phyloP scores from a whole-genome alignment of 805 yeast genomes.

The Lipomyces oligophaga region DNA sequence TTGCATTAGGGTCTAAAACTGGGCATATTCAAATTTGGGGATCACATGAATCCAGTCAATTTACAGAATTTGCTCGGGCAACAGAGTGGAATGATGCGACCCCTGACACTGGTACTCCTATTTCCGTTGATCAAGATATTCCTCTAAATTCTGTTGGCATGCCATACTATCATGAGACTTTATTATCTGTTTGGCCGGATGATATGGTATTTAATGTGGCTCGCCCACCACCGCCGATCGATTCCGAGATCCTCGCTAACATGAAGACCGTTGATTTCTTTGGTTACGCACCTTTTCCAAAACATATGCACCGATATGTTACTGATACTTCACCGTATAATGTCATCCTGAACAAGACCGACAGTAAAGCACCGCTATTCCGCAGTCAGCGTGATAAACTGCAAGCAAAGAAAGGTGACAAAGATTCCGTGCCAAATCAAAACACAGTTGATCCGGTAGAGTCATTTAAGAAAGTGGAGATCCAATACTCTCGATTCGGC shows the following conservation, averaged over 20 bases:
- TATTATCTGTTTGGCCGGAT: slow-evolving; percentile 77
- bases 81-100: slow-evolving; percentile 54
- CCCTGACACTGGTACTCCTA: slow-evolving; percentile 3
- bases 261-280: slow-evolving; percentile 41
- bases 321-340: slow-evolving; percentile 33
- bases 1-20: slow-evolving; percentile 64
- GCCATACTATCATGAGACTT: slow-evolving; percentile 76
- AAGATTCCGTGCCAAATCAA: slow-evolving; percentile 3
- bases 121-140: slow-evolving; percentile 14
- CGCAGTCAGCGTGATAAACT: slow-evolving; percentile 29
- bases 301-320: slow-evolving; percentile 33
- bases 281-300: slow-evolving; percentile 52
- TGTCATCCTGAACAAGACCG: not conserved
- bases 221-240: slow-evolving; percentile 53
- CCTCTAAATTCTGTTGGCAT: slow-evolving; percentile 75
- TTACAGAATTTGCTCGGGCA: slow-evolving; percentile 43
- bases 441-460: slow-evolving; percentile 20
- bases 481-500: slow-evolving; percentile 84
- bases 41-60: slow-evolving; percentile 45
- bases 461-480: slow-evolving; percentile 62
- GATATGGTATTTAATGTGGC: slow-evolving; percentile 61
- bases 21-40: slow-evolving; percentile 69
- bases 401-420: slow-evolving; percentile 6
- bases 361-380: slow-evolving; percentile 27
- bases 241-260: slow-evolving; percentile 45